Evolutionary conservation across 257 asterid species (phyloP), one percentile per base, ranked within the genome.

Genomic region (Scutellaria baicalensis): DNA sequence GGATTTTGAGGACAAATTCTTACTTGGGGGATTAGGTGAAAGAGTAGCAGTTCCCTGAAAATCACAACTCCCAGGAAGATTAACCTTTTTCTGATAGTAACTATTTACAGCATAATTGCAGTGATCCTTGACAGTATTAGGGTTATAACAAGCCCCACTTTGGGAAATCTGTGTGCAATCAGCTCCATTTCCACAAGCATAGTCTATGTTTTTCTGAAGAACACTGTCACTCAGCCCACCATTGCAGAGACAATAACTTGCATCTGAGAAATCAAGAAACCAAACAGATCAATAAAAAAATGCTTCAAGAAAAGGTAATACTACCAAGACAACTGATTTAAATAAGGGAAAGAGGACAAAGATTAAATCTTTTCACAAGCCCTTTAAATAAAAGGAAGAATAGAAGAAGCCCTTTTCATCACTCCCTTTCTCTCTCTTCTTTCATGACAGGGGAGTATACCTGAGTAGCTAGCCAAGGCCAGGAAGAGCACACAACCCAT

Each of bases 81-180:
- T 81, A 7, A 74, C 76, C 73, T 76, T 90, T 63, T 59, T 87
- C 86, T 90, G 98, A 65, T 77, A 93, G 58, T 93, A 93, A 78
- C 95, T 93, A 56, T 90, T 93, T 0, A 88, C 97, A 59, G 98
- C 98, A 81, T 87, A 90, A 66, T 65, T 84, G 62, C 98, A 93
- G 83, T 93, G 98, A 80, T 87, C 97, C 65, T 56, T 83, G 0
- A 88, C 69, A 50, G 98, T 85, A 56, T 86, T 88, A 16, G 97
- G 98, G 75, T 79, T 83, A 61, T 0, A 93, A 73, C 97, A 90
- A 45, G 87, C 58, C 20, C 93, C 98, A 82, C 62, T 84, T 71
- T 73, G 86, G 1, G 7, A 69, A 66, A 90, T 93, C 21, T 70
- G 79, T 4, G 79, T 13, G 58, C 98, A 93, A 60, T 88, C 97